Evolutionary conservation across 345 rosid species (phyloP), one percentile per base, ranked within the genome.

Genomic region (Citrus mangshanensis): DNA sequence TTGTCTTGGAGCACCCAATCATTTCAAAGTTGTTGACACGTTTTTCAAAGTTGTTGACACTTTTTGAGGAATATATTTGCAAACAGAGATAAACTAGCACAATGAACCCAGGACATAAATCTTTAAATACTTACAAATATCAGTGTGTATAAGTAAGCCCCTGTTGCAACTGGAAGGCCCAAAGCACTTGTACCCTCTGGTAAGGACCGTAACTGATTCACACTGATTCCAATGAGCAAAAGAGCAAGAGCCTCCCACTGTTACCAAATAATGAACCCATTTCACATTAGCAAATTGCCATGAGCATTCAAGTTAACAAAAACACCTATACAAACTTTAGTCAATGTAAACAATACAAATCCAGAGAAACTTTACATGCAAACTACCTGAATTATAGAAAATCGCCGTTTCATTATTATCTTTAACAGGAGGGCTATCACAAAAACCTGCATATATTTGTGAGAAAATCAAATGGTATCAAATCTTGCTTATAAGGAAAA

Each of bases 71-170:
- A 55, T 18, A 22, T 21, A 71, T 14, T 71, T 4, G 14, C 61
- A 19, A 24, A 1, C 9, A 4, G 58, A 32, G 60, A 54, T 12
- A 71, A 30, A 71, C 25, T 7, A 27, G 19, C 63, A 71, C 10
- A 16, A 28, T 71, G 42, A 54, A 54, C 9, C 42, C 58, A 55
- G 27, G 14, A 54, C 12, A 71, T 28, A 9, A 30, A 72, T 32
- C 28, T 12, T 32, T 22, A 30, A 9, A 21, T 56, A 22, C 88
- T 82, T 75, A 85, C 88, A 75, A 85, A 85, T 10, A 82, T 78
- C 18, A 85, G 46, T 9, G 86, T 85, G 49, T 76, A 85, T 22
- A 85, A 40, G 58, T 85, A 85, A 38, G 88, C 88, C 77, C 77
- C 77, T 54, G 72, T 73, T 65, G 67, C 77, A 72, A 79, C 67